Percentiles rank a stretch among this genome's conserved stretches.
These are phyloP conservation scores for Eleusine coracana DNA, from an alignment of 176 grass and related monocot species.

Conservation along the genomic window DNA sequence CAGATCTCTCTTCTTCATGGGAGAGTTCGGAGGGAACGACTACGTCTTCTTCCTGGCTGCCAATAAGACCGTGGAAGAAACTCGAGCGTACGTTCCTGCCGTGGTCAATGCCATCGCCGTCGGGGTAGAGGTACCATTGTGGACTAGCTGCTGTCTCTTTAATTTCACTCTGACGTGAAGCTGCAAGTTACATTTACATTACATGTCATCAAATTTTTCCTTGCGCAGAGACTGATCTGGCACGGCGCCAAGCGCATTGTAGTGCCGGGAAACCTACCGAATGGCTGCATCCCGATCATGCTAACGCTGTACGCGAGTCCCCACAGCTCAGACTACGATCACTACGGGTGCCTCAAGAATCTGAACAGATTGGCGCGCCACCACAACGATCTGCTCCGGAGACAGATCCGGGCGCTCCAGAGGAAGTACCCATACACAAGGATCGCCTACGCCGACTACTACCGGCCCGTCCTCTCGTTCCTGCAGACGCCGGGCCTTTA, in stretches of 20 bases:
- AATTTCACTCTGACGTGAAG: background rate
- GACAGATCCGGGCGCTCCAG: background rate
- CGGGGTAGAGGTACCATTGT: conserved; percentile 45
- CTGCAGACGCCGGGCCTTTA: conserved; percentile 1
- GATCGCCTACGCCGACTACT: conserved; percentile 50
- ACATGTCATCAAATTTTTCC: too few species aligned
- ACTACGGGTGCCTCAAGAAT: conserved; percentile 48
- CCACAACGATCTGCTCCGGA: conserved; percentile 43
- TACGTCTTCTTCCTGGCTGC: conserved; percentile 46
- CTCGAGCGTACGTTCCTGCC: conserved; percentile 3
- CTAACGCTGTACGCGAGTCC: conserved; percentile 45
- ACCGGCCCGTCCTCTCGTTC: background rate
- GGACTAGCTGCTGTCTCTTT: background rate
- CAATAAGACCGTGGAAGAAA: conserved; percentile 17
- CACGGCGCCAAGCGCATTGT: conserved; percentile 44
- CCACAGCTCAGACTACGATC: conserved; percentile 40
- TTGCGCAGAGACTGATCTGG: conserved; percentile 41
- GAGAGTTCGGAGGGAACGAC: conserved; percentile 72
- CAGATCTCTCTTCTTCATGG: conserved; percentile 56
- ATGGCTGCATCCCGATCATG: conserved; percentile 45
- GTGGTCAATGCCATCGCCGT: conserved; percentile 35
- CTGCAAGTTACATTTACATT: too few species aligned
- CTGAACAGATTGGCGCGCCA: conserved; percentile 36
- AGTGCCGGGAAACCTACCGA: conserved; percentile 48
- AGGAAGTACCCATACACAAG: background rate